Evolutionary conservation across 2,329 filamentous ascomycete genomes (phyloP), one percentile per base, ranked within the genome.

Genomic region (Epichloe glyceriae): DNA sequence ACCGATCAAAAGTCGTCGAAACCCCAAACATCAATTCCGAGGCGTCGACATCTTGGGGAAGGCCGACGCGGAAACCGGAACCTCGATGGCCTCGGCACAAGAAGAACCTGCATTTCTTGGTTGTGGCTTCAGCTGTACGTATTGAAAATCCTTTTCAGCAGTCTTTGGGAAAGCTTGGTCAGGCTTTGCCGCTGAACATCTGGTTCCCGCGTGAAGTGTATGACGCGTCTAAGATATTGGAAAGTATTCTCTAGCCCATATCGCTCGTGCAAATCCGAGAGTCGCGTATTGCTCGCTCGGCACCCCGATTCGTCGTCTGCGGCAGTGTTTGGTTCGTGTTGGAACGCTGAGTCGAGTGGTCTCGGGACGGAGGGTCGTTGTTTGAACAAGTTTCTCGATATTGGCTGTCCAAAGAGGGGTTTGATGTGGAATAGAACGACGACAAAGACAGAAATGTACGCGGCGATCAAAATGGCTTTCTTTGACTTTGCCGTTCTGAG

Each of bases 1-100:
- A 73, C 52, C 75, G 67, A 53, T 72, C 66, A 64, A 74, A 79
- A 2, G 75, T 78, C 4, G 76, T 79, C 1, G 76, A 79, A 7
- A 80, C 73, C 39, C 75, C 76, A 54, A 79, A 79, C 60, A 79
- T 73, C 58, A 79, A 75, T 52, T 76, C 73, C 20, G 75, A 76
- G 6, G 74, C 69, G 53, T 79, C 73, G 50, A 73, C 75, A 1
- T 69, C 69, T 4, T 65, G 60, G 7, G 76, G 76, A 51, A 72
- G 3, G 70, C 22, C 34, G 51, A 52, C 22, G 42, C 19, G n/a
- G 51, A 42, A 8, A 52, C 51, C 68, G 0, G 75, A 5, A 78
- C 67, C 33, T 74, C 65, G 14, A 79, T 64, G 0, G 76, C 73
- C 49, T 69, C 67, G 14, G 68, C 61, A 55, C 76, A 80, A 17